Evolutionary conservation across 1,284 basidiomycete genomes (phyloP), one percentile per base, ranked within the genome.

Genomic region (Trichosporon sp.): DNA sequence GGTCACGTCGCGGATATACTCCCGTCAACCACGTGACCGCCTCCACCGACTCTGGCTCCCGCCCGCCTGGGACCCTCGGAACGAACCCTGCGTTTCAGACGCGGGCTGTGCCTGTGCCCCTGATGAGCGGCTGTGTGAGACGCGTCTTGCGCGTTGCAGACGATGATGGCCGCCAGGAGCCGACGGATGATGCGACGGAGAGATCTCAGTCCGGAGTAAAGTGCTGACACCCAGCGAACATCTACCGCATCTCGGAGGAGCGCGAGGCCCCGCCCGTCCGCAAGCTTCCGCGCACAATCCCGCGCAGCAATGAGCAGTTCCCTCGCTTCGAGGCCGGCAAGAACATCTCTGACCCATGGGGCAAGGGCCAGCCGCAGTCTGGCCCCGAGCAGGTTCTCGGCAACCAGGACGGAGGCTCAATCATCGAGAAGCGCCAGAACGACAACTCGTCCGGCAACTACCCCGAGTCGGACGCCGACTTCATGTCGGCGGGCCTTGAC

Each of bases 181-280:
- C 5, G 21, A 26, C 31, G 54, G 26, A 32, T 14, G 56, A 11
- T n/a, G 16, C 48, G 48, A 14, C 31, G 56, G 31, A 32, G 56
- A 63, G 14, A 32, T 35, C 26, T 32, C 56, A 32, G 31, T 12
- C 8, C 19, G 54, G 54, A 12, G 31, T 5, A 37, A 2, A 4
- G 32, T 19, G 59, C 31, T n/a, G 32, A 67, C 73, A 68, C 69
- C 71, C 38, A 40, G 74, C 74, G 4, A 76, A 76, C 73, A 71
- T 74, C 68, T 73, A 75, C 46, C 74, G 75, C 26, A 40, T 76
- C 21, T 76, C 75, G 1, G 37, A 14, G 4, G 75, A 76, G 54
- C 66, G 72, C 59, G 69, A 59, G 2, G 71, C 70, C 11, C 75
- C 75, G 12, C 75, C 75, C 7, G 59, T 38, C 11, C 69, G 75